Conservation (phyloP, 306 rosid genomes). For the Canavalia gladiata region DNA sequence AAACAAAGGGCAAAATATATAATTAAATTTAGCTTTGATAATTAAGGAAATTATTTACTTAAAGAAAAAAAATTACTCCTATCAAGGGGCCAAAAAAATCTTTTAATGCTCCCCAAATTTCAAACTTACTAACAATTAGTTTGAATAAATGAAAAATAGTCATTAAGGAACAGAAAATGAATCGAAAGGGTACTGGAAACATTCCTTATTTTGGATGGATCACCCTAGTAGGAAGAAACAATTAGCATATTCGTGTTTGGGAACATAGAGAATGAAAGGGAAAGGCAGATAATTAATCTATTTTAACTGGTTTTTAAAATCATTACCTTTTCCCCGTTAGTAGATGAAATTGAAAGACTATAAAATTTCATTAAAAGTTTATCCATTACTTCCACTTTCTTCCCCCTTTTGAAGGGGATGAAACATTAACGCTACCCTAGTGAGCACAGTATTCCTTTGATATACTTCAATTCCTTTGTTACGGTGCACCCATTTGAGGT, state of each 20-base stretch:
- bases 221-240: not conserved
- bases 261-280: not conserved
- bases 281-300: not conserved
- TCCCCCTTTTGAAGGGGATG: not conserved
- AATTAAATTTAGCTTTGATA: conserved; percentile 18
- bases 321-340: not conserved
- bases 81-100: not conserved
- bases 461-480: not conserved
- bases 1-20: not conserved
- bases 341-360: not conserved
- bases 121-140: not conserved
- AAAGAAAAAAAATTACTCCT: not conserved
- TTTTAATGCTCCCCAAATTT: not conserved
- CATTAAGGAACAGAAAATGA: conserved; percentile 9
- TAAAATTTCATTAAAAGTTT: not conserved
- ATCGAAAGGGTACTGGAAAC: not conserved
- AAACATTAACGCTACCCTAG: not conserved
- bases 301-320: not conserved
- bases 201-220: conserved; percentile 23
- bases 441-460: not conserved
- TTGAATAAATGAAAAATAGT: not conserved
- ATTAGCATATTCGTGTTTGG: not conserved
- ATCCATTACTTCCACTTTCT: not conserved
- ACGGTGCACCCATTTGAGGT: not conserved
- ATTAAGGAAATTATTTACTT: conserved; percentile 6